Evolutionary conservation across 2,329 filamentous ascomycete species (phyloP).

Genomic region (Claviceps paspali): DNA sequence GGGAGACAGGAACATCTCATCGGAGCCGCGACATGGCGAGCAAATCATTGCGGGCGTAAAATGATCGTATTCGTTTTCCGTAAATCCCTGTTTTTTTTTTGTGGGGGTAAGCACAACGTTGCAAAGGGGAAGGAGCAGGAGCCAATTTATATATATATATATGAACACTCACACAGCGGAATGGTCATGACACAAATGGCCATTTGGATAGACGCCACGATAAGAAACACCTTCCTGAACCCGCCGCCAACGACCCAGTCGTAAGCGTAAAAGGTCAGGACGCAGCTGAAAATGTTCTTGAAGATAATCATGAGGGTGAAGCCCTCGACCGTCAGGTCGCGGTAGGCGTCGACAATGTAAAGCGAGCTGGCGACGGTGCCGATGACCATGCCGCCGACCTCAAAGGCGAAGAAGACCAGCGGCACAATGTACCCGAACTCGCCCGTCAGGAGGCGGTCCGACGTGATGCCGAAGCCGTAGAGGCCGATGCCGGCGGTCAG

Average conservation of each 20-base stretch:
- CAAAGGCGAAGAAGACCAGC: constrained; percentile 67
- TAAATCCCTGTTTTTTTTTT: constrained; percentile 50
- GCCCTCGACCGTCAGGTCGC: constrained; percentile 70
- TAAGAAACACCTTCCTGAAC: constrained; percentile 48
- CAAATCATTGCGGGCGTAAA: constrained; percentile 62
- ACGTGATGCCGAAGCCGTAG: constrained; percentile 70
- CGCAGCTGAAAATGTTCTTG: constrained; percentile 88
- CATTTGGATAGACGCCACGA: constrained; percentile 63
- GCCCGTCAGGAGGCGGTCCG: constrained; percentile 35
- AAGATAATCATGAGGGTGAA: constrained; percentile 86
- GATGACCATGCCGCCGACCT: constrained; percentile 83
- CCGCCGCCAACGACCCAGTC: constrained; percentile 60
- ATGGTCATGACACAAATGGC: constrained; percentile 60
- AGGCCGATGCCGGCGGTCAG: constrained; percentile 63
- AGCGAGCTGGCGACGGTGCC: constrained; percentile 73
- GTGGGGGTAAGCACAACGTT: neutral
- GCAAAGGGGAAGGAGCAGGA: too few relatives aligned
- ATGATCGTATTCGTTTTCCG: constrained; percentile 62
- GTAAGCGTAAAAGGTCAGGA: constrained; percentile 69
- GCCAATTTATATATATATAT: too few relatives aligned
- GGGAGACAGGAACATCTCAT: too few relatives aligned
- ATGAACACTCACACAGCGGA: constrained; percentile 69
- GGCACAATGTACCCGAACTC: constrained; percentile 59
- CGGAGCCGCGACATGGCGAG: constrained; percentile 23
- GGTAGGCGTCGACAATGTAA: constrained; percentile 87